Evolutionary conservation across 164 flowering plant species (phyloP).

Genomic region (Umbilicus rupestris): DNA sequence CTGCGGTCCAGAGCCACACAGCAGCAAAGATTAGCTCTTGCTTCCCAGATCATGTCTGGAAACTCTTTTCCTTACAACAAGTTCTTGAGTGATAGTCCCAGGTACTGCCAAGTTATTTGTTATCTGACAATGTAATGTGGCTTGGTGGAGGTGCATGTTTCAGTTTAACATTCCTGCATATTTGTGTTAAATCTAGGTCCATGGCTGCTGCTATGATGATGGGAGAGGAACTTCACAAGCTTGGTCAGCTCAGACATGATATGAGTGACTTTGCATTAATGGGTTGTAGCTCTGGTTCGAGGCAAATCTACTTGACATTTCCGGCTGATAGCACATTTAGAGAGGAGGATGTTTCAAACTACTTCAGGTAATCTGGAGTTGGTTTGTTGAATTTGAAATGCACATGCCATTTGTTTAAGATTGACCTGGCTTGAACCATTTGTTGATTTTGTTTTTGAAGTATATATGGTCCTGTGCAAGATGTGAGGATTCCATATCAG

Average conservation of each 20-base stretch:
- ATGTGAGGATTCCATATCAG: conserved; percentile 96
- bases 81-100: conserved; percentile 43
- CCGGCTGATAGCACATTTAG: conserved; percentile 95
- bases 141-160: background rate
- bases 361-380: conserved; percentile 53
- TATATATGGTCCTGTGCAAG: conserved; percentile 92
- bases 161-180: background rate
- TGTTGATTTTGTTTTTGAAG: conserved; percentile 30
- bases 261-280: conserved; percentile 39
- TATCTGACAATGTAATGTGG: background rate
- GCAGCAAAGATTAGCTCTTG: conserved; percentile 35
- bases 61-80: conserved; percentile 37
- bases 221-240: conserved; percentile 49
- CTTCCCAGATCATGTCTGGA: conserved; percentile 44
- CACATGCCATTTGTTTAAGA: background rate
- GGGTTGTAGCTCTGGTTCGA: conserved; percentile 45
- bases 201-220: conserved; percentile 49
- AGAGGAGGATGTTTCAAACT: conserved; percentile 91
- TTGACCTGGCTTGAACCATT: conserved; percentile 2
- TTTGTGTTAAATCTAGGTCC: conserved; percentile 25
- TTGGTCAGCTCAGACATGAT: conserved; percentile 36
- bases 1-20: conserved; percentile 40
- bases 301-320: conserved; percentile 81
- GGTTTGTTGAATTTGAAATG: background rate
- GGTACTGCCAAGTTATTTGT: too few species aligned